Percentiles rank a stretch among this genome's conserved stretches.
phyloP scores from a whole-genome alignment of 768 basidiomycete genomes.

The Russula sp. region DNA sequence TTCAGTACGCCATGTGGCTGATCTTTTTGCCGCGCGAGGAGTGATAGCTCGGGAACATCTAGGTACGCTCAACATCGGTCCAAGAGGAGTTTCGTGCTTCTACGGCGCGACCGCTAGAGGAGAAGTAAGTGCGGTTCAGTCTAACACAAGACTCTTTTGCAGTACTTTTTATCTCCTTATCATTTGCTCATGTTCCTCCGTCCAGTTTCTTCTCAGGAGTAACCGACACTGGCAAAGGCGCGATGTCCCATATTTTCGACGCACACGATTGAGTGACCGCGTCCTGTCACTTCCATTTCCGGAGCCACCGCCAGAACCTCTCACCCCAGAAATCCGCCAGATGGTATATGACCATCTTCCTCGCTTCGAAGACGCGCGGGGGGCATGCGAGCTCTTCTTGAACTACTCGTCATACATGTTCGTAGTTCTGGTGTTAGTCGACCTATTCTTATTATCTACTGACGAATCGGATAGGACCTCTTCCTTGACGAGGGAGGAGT shows the following conservation, averaged over 20 bases:
- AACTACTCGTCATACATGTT: conserved; percentile 55
- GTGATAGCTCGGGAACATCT: conserved; percentile 5
- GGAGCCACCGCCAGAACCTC: conserved; percentile 25
- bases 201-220: conserved; percentile 14
- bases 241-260: conserved; percentile 18
- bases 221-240: conserved; percentile 3
- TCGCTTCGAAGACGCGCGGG: conserved; percentile 54
- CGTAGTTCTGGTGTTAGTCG: conserved; percentile 13
- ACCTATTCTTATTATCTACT: background rate
- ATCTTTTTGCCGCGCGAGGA: background rate
- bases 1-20: conserved; percentile 41
- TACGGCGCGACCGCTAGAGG: conserved; percentile 65
- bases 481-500: conserved; percentile 50
- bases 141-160: conserved; percentile 27
- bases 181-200: background rate
- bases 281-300: conserved; percentile 28
- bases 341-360: conserved; percentile 53
- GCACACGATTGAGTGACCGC: conserved; percentile 26
- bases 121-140: conserved; percentile 47
- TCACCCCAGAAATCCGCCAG: conserved; percentile 36
- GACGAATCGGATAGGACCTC: conserved; percentile 45
- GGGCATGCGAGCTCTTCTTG: conserved; percentile 62
- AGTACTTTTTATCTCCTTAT: background rate
- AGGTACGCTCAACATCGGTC: conserved; percentile 60
- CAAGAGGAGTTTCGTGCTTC: conserved; percentile 53